phyloP scores from a whole-genome alignment of 2,329 filamentous ascomycete species.

The Colletotrichum incanum region DNA sequence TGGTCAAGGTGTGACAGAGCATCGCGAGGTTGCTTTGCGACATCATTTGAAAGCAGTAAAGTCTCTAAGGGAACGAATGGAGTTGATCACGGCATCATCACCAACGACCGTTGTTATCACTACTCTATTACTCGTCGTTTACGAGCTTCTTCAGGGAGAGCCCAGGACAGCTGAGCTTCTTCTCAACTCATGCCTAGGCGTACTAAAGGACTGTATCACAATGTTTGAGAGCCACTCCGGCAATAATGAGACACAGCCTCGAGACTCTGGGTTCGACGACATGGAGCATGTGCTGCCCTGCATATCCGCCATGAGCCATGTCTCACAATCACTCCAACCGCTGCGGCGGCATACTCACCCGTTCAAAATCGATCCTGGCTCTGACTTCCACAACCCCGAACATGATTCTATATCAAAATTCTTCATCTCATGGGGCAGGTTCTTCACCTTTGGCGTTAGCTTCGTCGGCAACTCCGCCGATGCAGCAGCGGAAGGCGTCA shows the following conservation, averaged over 20 bases:
- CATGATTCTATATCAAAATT: constrained; percentile 25
- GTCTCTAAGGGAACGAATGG: constrained; percentile 28
- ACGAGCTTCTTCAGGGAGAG: constrained; percentile 42
- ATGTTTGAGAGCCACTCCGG: constrained; percentile 4
- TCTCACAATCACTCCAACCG: constrained; percentile 32
- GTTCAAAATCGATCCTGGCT: constrained; percentile 35
- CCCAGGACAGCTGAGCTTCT: constrained; percentile 33
- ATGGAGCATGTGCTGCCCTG: constrained; percentile 43
- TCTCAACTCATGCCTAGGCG: constrained; percentile 32
- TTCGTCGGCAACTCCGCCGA: constrained; percentile 31
- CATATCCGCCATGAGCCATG: constrained; percentile 42
- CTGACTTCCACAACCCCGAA: constrained; percentile 17
- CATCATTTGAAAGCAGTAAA: constrained; percentile 28
- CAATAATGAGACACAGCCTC: background rate
- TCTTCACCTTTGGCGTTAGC: constrained; percentile 37
- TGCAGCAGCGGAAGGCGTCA: background rate
- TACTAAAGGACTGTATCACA: constrained; percentile 32
- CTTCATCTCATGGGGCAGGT: constrained; percentile 37
- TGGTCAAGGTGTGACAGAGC: constrained; percentile 2
- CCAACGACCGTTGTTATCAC: constrained; percentile 36
- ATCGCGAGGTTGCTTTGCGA: constrained; percentile 31
- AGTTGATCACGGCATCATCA: constrained; percentile 15
- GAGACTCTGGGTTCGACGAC: constrained; percentile 35
- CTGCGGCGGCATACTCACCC: constrained; percentile 28
- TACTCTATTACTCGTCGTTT: constrained; percentile 40